phyloP scores from a whole-genome alignment of 2,329 filamentous ascomycete species.

The Aspergillus sp. region DNA sequence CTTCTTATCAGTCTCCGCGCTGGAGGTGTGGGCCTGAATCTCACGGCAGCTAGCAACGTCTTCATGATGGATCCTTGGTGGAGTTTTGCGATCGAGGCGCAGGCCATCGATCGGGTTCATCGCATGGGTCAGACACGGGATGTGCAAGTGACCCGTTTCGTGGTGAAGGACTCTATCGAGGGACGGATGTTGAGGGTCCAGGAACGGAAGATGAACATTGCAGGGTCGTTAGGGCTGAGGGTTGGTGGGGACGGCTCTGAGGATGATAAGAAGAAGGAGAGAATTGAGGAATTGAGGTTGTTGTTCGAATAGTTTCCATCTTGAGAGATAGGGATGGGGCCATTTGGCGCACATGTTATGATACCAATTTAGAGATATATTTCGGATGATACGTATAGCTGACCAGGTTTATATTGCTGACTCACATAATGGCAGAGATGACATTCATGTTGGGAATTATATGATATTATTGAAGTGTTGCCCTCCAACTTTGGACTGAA shows the following conservation, averaged over 20 bases:
- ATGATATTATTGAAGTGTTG: too few relatives aligned
- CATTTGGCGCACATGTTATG: too few relatives aligned
- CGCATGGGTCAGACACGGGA: slow-evolving; percentile 90
- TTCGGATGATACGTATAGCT: too few relatives aligned
- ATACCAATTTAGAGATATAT: too few relatives aligned
- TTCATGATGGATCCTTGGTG: slow-evolving; percentile 99
- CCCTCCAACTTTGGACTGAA: too few relatives aligned
- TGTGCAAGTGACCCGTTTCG: slow-evolving; percentile 83
- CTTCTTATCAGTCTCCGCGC: slow-evolving; percentile 83
- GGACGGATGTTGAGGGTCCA: slow-evolving; percentile 92
- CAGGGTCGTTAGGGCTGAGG: slow-evolving; percentile 94
- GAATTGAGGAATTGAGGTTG: slow-evolving; percentile 93
- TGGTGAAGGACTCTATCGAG: slow-evolving; percentile 89
- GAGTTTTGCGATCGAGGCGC: slow-evolving; percentile 94
- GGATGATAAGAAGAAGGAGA: slow-evolving; percentile 85
- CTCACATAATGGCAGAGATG: too few relatives aligned
- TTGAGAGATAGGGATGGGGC: too few relatives aligned
- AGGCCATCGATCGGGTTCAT: slow-evolving; percentile 96
- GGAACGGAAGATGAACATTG: slow-evolving; percentile 84
- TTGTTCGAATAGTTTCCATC: slow-evolving; percentile 57
- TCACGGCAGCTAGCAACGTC: slow-evolving; percentile 84
- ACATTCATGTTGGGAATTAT: too few relatives aligned
- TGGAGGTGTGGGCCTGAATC: slow-evolving; percentile 89
- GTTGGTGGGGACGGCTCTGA: slow-evolving; percentile 85
- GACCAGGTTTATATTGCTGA: too few relatives aligned